Conservation (phyloP, 768 basidiomycete species). For the Lentinus tigrinus region DNA sequence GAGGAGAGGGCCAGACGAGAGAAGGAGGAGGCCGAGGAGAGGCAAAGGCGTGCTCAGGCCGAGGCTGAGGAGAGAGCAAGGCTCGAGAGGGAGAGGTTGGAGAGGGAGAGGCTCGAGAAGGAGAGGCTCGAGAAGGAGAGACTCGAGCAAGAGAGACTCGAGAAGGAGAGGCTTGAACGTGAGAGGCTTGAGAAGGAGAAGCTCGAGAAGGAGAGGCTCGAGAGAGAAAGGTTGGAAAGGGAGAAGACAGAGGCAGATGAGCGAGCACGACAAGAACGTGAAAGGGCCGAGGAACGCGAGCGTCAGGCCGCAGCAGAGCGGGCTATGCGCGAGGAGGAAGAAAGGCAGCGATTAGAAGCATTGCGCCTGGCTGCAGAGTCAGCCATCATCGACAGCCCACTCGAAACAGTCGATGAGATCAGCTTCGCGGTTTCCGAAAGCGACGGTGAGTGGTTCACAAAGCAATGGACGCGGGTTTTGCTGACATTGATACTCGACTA, state of each 20-base stretch:
- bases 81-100: constrained; percentile 19
- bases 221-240: constrained; percentile 20
- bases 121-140: constrained; percentile 25
- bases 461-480: background rate
- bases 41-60: constrained; percentile 22
- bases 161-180: constrained; percentile 21
- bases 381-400: background rate
- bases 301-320: constrained; percentile 8
- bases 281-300: constrained; percentile 21
- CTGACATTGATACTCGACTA: constrained; percentile 22
- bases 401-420: constrained; percentile 15
- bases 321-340: constrained; percentile 28
- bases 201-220: constrained; percentile 26
- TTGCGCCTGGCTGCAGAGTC: background rate
- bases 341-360: constrained; percentile 4
- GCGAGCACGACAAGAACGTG: constrained; percentile 24
- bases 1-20: constrained; percentile 30
- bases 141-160: constrained; percentile 24
- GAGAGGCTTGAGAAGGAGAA: constrained; percentile 11
- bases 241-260: constrained; percentile 25
- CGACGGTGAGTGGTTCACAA: constrained; percentile 13
- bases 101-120: constrained; percentile 30
- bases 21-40: constrained; percentile 19
- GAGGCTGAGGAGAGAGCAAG: constrained; percentile 11
- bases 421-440: constrained; percentile 5